A percentile compares a stretch with the other conserved stretches of the same genome.
Evolutionary conservation across 225 moss, liverwort and hornwort species (phyloP).

Genomic region (Pleurozium schreberi): DNA sequence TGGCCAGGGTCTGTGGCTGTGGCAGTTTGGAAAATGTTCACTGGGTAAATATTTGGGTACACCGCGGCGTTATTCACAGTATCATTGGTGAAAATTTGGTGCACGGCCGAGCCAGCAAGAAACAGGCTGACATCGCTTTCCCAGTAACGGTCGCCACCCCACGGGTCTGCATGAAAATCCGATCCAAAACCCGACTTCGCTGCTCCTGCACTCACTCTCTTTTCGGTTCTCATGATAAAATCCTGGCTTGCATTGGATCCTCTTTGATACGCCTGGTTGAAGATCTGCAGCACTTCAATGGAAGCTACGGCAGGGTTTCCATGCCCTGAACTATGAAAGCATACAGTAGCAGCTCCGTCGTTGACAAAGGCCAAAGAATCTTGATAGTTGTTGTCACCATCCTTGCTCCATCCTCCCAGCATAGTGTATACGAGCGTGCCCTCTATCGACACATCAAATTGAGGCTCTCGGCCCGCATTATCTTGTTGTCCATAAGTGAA

Average conservation of each 20-base stretch:
- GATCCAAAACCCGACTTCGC: slow-evolving; percentile 51
- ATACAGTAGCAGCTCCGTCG: slow-evolving; percentile 56
- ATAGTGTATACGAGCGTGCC: slow-evolving; percentile 60
- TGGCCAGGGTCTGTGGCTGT: slow-evolving; percentile 35
- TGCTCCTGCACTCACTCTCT: slow-evolving; percentile 79
- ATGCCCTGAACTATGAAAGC: slow-evolving; percentile 83
- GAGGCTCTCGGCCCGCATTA: slow-evolving; percentile 57
- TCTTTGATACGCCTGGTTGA: slow-evolving; percentile 60
- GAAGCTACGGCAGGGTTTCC: slow-evolving; percentile 72
- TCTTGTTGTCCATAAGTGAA: slow-evolving; percentile 60
- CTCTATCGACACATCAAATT: slow-evolving; percentile 82
- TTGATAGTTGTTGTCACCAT: slow-evolving; percentile 33
- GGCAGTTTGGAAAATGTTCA: slow-evolving; percentile 61
- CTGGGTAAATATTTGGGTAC: slow-evolving; percentile 63
- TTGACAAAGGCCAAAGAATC: slow-evolving; percentile 62
- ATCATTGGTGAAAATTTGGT: slow-evolving; percentile 4
- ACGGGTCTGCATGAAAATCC: slow-evolving; percentile 50
- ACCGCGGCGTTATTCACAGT: slow-evolving; percentile 35
- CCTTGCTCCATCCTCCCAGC: slow-evolving; percentile 55
- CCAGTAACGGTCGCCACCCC: slow-evolving; percentile 97
- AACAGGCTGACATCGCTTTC: slow-evolving; percentile 49
- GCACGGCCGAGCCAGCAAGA: slow-evolving; percentile 33
- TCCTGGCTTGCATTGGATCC: slow-evolving; percentile 14
- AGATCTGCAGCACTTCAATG: slow-evolving; percentile 71
- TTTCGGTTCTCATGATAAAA: slow-evolving; percentile 21